A percentile compares a stretch with the other conserved stretches of the same genome.
These are phyloP conservation scores for Somion occarium DNA, from an alignment of 1,284 basidiomycete species.

Conservation along the genomic window DNA sequence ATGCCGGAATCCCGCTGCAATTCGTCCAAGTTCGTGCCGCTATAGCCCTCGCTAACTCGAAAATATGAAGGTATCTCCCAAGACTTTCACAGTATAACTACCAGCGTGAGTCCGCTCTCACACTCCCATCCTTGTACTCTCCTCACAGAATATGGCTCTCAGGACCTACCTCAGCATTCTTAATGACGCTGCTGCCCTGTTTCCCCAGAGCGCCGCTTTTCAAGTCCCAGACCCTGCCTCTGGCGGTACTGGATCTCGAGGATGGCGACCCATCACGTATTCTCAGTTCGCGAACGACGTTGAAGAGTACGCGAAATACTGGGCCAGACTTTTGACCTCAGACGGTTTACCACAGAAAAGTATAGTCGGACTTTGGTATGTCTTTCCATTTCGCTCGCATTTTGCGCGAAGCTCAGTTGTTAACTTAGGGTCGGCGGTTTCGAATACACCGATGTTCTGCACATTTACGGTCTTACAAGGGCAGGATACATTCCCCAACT, in stretches of 20 bases:
- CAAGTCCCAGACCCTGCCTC: slow-evolving; percentile 38
- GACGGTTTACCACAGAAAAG: slow-evolving; percentile 44
- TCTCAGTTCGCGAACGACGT: slow-evolving; percentile 48
- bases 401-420: slow-evolving; percentile 8
- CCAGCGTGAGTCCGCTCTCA: too few relatives aligned
- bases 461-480: slow-evolving; percentile 64
- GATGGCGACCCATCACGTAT: slow-evolving; percentile 50
- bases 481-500: slow-evolving; percentile 69
- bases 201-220: slow-evolving; percentile 42
- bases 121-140: slow-evolving; percentile 1
- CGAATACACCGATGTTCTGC: slow-evolving; percentile 59
- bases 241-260: slow-evolving; percentile 26
- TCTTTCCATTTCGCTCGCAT: slow-evolving; percentile 11
- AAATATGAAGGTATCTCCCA: too few relatives aligned
- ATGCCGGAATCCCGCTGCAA: too few relatives aligned
- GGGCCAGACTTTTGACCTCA: slow-evolving; percentile 38
- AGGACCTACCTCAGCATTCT: slow-evolving; percentile 47
- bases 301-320: slow-evolving; percentile 48
- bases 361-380: slow-evolving; percentile 64
- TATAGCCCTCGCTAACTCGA: too few relatives aligned
- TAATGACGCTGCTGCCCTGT: slow-evolving; percentile 37
- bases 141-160: slow-evolving; percentile 16
- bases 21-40: too few relatives aligned
- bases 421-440: slow-evolving; percentile 55
- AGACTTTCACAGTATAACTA: too few relatives aligned